Conservation (phyloP, 225 moss, liverwort and hornwort species). For the Ulota crispa region DNA sequence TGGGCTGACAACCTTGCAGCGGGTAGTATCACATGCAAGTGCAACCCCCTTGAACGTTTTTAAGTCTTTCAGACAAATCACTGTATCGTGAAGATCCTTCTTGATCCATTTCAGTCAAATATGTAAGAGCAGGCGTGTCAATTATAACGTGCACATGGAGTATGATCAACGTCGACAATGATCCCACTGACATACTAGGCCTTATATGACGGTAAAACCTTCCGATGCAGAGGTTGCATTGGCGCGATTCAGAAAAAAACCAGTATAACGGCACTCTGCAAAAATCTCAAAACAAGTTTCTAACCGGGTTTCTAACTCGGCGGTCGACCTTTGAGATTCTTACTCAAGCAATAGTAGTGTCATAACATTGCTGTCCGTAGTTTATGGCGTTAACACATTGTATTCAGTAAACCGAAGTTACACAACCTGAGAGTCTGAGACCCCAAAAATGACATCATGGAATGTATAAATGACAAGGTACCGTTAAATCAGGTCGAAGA, state of each 20-base stretch:
- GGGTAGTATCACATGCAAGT: neutral
- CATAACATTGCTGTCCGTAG: neutral
- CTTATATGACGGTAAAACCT: neutral
- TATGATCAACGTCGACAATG: neutral
- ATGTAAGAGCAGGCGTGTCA: neutral
- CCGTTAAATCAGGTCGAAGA: too few species aligned
- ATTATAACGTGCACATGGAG: conserved; percentile 11
- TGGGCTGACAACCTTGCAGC: conserved; percentile 17
- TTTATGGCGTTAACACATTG: neutral
- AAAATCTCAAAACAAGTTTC: too few species aligned
- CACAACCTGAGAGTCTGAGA: too few species aligned
- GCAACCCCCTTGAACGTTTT: neutral
- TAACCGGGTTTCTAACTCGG: neutral
- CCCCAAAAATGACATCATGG: too few species aligned
- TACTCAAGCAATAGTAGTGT: neutral
- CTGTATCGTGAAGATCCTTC: conserved; percentile 4
- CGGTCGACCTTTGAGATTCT: neutral
- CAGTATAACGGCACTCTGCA: too few species aligned
- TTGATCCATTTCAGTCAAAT: neutral
- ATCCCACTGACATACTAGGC: neutral
- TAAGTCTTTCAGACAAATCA: neutral
- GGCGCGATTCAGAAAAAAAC: too few species aligned
- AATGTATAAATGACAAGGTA: too few species aligned
- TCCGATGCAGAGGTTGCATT: neutral
- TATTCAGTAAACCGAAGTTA: neutral